A percentile compares a stretch with the other conserved stretches of the same genome.
Conservation (phyloP, 257 asterid genomes). For the Fraxinus quadrangulata region DNA sequence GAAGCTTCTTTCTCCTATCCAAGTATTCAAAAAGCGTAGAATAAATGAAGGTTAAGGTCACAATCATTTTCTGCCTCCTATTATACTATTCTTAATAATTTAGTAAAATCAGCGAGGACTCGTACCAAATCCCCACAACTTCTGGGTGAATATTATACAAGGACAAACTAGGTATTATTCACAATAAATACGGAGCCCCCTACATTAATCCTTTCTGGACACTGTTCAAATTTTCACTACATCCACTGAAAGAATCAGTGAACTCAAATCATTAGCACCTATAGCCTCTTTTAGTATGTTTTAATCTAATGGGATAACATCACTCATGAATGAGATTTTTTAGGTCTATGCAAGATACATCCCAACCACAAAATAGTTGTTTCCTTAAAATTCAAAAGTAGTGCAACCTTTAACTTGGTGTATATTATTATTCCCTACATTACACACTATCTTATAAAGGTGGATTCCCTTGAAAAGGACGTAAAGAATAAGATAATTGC, state of each 20-base stretch:
- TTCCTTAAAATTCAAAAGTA: background rate
- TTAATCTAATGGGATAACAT: background rate
- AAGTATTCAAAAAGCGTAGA: conserved; percentile 39
- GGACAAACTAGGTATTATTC: background rate
- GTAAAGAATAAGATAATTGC: background rate
- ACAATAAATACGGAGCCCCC: background rate
- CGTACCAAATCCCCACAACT: background rate
- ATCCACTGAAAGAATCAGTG: background rate
- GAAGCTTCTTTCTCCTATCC: conserved; percentile 52
- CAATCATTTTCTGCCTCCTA: conserved; percentile 7
- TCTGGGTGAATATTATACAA: background rate
- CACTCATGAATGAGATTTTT: background rate
- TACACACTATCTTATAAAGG: background rate
- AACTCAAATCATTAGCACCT: background rate
- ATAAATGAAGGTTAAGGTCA: conserved; percentile 40
- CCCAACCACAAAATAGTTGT: background rate
- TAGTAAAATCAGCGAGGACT: background rate
- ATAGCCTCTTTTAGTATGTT: background rate
- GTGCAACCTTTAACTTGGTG: background rate
- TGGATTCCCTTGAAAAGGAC: background rate
- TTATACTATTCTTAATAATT: background rate
- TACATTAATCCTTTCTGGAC: background rate
- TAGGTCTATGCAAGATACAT: background rate
- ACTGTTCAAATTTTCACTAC: background rate
- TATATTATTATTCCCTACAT: background rate